Base-by-base conservation (phyloP, 176 grass and related monocot species). In the Bolboschoenus planiculmis region DNA sequence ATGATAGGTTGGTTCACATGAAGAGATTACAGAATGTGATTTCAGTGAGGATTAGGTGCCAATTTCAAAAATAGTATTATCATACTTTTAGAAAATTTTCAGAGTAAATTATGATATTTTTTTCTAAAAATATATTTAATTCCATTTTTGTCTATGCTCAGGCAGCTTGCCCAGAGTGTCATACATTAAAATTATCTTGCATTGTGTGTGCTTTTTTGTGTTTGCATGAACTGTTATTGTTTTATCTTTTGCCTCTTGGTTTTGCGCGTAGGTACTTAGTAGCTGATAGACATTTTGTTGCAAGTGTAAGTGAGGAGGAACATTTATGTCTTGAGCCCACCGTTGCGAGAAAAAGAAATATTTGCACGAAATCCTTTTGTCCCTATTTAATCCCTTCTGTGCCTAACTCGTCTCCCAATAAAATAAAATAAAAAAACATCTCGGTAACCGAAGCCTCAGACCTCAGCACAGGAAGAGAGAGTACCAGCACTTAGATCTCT, bases 291-390 rank as follows among this genome's bases (percentile, higher is more conserved):
- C 40, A 23, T n/a, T 78, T 78, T 78, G 47, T 27, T 11, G 75
- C 47, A 10, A 59, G 56, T 10, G 50, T 14, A 80, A 61, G 56
- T n/a, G n/a, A n/a, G 13, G 11, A 43, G 35, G 35, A 64, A 46
- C 79, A 27, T 81, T 81, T 48, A 13, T 48, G 8, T 81, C 79
- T 81, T 81, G 79, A 81, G 79, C 79, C 56, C 79, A 64, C 35
- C 79, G 79, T 81, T 63, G 26, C 35, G 31, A 62, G 79, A 81
- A 81, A n/a, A 81, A 81, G 43, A 75, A 27, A 43, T 14, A 47
- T 81, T 63, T 81, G 4, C n/a, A 81, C 40, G 79, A 81, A 61
- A 61, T 37, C 58, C 26, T 29, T 64, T 81, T 63, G 79, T 81
- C 40, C 56, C n/a, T 75, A 58, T 50, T 80, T 10, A 43, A 24